These are phyloP conservation scores for Acmispon strigosus DNA, from an alignment of 306 rosid genomes.

Conservation along the genomic window DNA sequence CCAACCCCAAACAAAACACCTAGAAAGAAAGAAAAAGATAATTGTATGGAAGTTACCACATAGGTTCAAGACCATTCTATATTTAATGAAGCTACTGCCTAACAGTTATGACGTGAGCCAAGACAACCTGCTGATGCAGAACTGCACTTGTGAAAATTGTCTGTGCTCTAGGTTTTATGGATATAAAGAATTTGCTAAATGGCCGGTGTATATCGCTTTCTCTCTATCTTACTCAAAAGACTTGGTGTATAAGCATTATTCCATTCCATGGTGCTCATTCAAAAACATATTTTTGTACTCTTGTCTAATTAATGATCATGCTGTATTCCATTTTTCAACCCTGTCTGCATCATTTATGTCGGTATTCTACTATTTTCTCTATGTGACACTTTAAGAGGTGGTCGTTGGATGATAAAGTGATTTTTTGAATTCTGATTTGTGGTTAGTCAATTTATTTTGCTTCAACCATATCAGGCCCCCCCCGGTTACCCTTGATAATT, in stretches of 20 bases:
- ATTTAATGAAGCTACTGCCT: not conserved
- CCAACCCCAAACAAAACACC: not conserved
- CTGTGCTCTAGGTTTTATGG: not conserved
- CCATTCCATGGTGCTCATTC: not conserved
- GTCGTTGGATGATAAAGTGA: not conserved
- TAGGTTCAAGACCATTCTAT: no score
- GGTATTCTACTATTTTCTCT: no score
- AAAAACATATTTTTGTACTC: not conserved
- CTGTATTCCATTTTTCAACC: not conserved
- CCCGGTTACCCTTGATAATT: not conserved
- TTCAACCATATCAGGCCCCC: not conserved
- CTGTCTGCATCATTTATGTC: no score
- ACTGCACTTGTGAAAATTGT: constrained; percentile 5
- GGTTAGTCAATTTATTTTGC: not conserved
- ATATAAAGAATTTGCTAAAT: not conserved
- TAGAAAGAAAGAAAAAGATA: not conserved
- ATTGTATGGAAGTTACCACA: not conserved
- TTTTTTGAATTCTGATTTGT: not conserved
- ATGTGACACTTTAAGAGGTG: no score
- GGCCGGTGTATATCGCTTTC: not conserved
- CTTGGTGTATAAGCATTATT: not conserved
- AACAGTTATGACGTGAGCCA: not conserved
- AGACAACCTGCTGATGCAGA: constrained; percentile 10
- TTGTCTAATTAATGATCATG: not conserved
- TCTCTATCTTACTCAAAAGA: not conserved